Base-by-base conservation (phyloP, 1,139 yeast species). In the Yamadazyma siamensis region DNA sequence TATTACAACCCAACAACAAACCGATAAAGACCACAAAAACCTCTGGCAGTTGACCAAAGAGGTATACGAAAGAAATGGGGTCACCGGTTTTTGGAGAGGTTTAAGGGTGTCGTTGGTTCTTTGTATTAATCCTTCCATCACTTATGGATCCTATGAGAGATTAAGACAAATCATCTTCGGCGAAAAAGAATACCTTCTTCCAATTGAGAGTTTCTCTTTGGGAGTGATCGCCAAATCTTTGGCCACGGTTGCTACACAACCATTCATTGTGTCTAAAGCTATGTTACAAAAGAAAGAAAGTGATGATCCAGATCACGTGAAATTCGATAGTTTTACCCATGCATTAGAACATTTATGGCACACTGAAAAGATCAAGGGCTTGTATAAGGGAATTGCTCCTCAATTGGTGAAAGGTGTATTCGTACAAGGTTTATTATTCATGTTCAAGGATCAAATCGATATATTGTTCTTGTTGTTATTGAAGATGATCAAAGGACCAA, bases 121-220 rank as follows among this genome's bases (percentile, higher is more conserved):
- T 32, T 86, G 94, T 22, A 66, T 81, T 38, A 86, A 86, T 59
- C 95, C 95, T 4, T 80, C 94, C 25, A 86, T 86, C 51, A 86
- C 95, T 5, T 87, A 85, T 54, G 94, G 95, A 5, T 71, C 88
- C 2, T 83, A 77, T 54, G 91, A 84, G 54, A 71, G 87, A 41
- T 66, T 86, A 45, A 80, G 75, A 52, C 67, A 66, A 33, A 46
- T 75, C 4, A 46, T 83, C 27, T 82, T 67, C 51, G 69, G 67
- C 13, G 48, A 43, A 36, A 67, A 71, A 50, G 50, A 61, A 33
- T 58, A 58, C 44, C 65, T 86, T 44, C 65, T 74, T 9, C 85
- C 94, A 5, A 61, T 71, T 36, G 84, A 84, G 54, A 77, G 82
- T 47, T 85, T 85, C 56, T 44, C 77, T 20, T 63, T 86, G 18